These are phyloP conservation scores for Gonapodya prolifera DNA, from an alignment of 192 early-diverging fungal species.

Conservation along the genomic window DNA sequence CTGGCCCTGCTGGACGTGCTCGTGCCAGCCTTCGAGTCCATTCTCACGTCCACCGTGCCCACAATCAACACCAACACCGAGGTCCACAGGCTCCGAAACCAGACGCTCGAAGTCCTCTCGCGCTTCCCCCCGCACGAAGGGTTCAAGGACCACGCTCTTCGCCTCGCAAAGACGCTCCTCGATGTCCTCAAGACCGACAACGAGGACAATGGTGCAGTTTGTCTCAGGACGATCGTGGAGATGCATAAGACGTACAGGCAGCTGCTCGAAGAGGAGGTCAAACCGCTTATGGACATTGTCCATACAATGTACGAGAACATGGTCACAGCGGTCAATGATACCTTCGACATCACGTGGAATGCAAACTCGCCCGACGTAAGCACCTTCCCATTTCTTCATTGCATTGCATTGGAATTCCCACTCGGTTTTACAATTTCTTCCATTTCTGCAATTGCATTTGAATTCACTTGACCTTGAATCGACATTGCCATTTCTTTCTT, in stretches of 20 bases:
- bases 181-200: conserved; percentile 57
- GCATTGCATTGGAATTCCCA: not conserved
- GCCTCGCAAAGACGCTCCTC: not conserved
- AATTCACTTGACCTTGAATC: too few species aligned
- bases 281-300: conserved; percentile 83
- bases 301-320: conserved; percentile 89
- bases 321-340: conserved; percentile 65
- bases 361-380: not conserved
- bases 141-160: not conserved
- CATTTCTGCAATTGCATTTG: not conserved
- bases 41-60: conserved; percentile 24
- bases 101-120: not conserved
- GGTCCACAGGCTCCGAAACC: not conserved
- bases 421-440: too few species aligned
- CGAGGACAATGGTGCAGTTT: conserved; percentile 92
- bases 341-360: conserved; percentile 46
- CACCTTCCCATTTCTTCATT: not conserved
- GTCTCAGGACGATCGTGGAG: conserved; percentile 90
- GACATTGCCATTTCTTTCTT: too few species aligned
- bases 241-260: conserved; percentile 78
- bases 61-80: not conserved
- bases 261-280: conserved; percentile 70
- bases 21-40: conserved; percentile 69
- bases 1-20: conserved; percentile 59
- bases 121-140: not conserved